phyloP scores from a whole-genome alignment of 805 yeast genomes.

The Jamesozyma lodderae region DNA sequence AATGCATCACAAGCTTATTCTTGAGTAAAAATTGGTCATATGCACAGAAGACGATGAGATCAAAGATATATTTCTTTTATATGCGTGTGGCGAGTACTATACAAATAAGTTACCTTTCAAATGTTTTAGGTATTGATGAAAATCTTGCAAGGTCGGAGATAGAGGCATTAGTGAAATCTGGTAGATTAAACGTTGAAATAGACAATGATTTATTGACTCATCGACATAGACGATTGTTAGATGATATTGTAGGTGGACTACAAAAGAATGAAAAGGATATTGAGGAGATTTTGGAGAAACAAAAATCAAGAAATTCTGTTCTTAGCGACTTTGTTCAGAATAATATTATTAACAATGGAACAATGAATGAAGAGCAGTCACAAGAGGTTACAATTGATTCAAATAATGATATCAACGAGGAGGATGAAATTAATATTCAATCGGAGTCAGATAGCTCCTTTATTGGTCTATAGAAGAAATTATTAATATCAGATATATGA shows the following conservation, averaged over 20 bases:
- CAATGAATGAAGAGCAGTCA: background rate
- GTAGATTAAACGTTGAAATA: slow-evolving; percentile 18
- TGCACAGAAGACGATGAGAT: slow-evolving; percentile 16
- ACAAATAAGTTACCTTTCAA: slow-evolving; percentile 20
- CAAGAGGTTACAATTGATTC: background rate
- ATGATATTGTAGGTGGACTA: slow-evolving; percentile 8
- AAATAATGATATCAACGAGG: background rate
- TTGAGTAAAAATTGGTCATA: slow-evolving; percentile 15
- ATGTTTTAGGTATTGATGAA: slow-evolving; percentile 15
- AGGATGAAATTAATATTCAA: background rate
- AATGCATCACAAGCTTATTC: slow-evolving; percentile 13
- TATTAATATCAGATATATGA: too few relatives aligned
- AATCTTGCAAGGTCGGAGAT: slow-evolving; percentile 14
- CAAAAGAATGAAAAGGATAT: slow-evolving; percentile 3
- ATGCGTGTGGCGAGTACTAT: slow-evolving; percentile 19
- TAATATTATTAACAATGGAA: slow-evolving; percentile 2
- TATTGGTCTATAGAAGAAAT: too few relatives aligned
- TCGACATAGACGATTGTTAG: slow-evolving; percentile 2
- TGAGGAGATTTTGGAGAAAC: slow-evolving; percentile 1
- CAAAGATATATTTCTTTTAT: slow-evolving; percentile 25
- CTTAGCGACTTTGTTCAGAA: slow-evolving; percentile 3
- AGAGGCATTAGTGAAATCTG: slow-evolving; percentile 10
- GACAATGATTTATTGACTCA: slow-evolving; percentile 8
- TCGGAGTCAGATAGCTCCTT: too few relatives aligned
- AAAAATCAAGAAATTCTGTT: background rate